A percentile compares a stretch with the other conserved stretches of the same genome.
Conservation (phyloP, 192 early-diverging fungal species). For the Coemansia sp. region DNA sequence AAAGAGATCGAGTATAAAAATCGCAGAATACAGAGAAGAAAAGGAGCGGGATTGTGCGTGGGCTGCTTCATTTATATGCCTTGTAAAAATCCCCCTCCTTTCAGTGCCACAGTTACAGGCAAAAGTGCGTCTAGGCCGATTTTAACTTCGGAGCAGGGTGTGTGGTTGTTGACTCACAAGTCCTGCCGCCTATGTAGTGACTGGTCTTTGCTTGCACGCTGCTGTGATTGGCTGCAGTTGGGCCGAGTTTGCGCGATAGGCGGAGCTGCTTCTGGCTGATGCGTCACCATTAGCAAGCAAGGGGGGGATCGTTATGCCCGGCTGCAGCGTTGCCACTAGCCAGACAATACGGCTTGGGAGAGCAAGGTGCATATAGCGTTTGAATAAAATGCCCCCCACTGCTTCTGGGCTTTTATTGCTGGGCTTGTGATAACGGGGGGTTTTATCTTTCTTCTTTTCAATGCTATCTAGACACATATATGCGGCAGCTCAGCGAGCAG, state of each 20-base stretch:
- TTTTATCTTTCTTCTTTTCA: neutral
- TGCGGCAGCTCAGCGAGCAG: conserved; percentile 17
- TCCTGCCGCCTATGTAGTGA: neutral
- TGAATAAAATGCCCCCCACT: too few relatives aligned
- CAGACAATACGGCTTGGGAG: too few relatives aligned
- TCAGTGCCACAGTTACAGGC: too few relatives aligned
- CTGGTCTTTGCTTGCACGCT: conserved; percentile 6
- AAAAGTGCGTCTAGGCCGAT: conserved; percentile 1
- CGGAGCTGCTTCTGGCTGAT: too few relatives aligned
- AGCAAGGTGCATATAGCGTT: too few relatives aligned
- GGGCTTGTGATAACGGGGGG: neutral
- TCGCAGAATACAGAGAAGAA: conserved; percentile 1
- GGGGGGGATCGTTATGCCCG: too few relatives aligned
- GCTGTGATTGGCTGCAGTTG: neutral
- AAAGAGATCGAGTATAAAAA: neutral
- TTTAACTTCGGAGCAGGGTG: conserved; percentile 3
- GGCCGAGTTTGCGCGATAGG: neutral
- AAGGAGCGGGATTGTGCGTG: neutral
- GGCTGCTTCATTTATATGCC: too few relatives aligned
- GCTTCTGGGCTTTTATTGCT: too few relatives aligned
- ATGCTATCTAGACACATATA: conserved; percentile 19
- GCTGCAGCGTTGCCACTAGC: too few relatives aligned
- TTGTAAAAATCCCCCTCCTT: too few relatives aligned
- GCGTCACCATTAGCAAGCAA: too few relatives aligned
- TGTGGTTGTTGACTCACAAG: conserved; percentile 6